phyloP scores from a whole-genome alignment of 1,139 yeast genomes.

The Taiozyma onychis region DNA sequence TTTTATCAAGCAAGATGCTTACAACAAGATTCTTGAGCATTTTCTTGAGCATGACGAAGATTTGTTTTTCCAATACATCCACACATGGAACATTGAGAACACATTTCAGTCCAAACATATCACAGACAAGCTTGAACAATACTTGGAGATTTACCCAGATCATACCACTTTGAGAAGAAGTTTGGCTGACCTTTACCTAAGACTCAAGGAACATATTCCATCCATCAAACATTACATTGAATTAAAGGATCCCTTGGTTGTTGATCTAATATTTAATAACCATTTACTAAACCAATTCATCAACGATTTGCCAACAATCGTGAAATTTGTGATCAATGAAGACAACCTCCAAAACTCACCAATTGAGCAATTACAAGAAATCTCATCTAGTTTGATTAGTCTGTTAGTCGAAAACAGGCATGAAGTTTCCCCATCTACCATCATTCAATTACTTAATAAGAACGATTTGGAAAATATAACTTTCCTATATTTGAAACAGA shows the following conservation, averaged over 20 bases:
- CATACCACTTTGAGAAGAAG: slow-evolving; percentile 37
- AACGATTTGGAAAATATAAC: slow-evolving; percentile 45
- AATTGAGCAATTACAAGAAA: slow-evolving; percentile 35
- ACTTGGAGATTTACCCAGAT: slow-evolving; percentile 26
- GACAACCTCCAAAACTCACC: slow-evolving; percentile 37
- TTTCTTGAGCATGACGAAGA: slow-evolving; percentile 39
- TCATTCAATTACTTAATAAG: slow-evolving; percentile 42
- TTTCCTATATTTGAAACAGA: slow-evolving; percentile 54
- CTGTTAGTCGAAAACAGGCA: slow-evolving; percentile 61
- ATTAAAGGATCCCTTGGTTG: slow-evolving; percentile 47
- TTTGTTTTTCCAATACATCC: slow-evolving; percentile 37
- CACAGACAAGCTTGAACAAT: slow-evolving; percentile 43
- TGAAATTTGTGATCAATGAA: slow-evolving; percentile 39
- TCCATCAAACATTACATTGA: slow-evolving; percentile 61
- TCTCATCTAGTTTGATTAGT: slow-evolving; percentile 41
- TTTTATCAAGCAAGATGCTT: slow-evolving; percentile 29
- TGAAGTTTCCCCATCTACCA: slow-evolving; percentile 48
- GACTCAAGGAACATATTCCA: slow-evolving; percentile 49
- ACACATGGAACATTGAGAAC: slow-evolving; percentile 50
- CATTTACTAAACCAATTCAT: slow-evolving; percentile 54
- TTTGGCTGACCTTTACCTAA: slow-evolving; percentile 52
- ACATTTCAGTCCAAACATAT: slow-evolving; percentile 46
- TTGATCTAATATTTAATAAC: slow-evolving; percentile 52
- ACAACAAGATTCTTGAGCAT: slow-evolving; percentile 45
- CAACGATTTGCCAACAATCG: slow-evolving; percentile 45